Conservation (phyloP, 306 rosid species). For the Casuarina cunninghamiana region DNA sequence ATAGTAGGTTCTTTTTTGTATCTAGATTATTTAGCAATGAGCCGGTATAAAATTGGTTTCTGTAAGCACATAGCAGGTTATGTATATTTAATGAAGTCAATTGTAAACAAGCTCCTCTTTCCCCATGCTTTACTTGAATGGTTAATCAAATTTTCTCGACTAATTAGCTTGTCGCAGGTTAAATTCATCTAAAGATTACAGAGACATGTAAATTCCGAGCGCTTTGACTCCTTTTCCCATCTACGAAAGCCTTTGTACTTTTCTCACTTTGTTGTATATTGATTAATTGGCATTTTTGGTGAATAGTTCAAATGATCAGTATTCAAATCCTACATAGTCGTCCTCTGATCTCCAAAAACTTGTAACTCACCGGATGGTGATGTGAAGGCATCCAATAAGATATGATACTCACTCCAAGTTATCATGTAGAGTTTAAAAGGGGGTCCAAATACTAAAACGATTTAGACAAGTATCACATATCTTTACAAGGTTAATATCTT, state of each 20-base stretch:
- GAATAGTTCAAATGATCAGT: too few species aligned
- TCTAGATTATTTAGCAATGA: not conserved
- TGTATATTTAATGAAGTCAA: slow-evolving; percentile 43
- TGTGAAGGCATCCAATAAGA: too few species aligned
- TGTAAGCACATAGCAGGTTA: slow-evolving; percentile 17
- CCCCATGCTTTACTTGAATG: not conserved
- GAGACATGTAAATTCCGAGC: not conserved
- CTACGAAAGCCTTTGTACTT: not conserved
- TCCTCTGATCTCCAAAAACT: too few species aligned
- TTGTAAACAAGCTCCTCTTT: not conserved
- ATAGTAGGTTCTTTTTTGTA: slow-evolving; percentile 30
- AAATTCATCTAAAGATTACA: not conserved
- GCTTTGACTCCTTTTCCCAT: not conserved
- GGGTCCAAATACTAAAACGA: too few species aligned
- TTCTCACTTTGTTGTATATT: not conserved
- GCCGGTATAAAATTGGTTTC: not conserved
- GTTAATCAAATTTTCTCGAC: not conserved
- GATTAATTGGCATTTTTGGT: not conserved
- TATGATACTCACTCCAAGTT: too few species aligned
- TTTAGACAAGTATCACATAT: too few species aligned
- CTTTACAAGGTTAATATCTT: too few species aligned
- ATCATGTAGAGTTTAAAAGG: too few species aligned
- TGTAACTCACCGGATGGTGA: too few species aligned
- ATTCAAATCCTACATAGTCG: too few species aligned
- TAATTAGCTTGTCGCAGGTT: not conserved